Conservation (phyloP, 306 rosid species). For the Malus sylvestris region DNA sequence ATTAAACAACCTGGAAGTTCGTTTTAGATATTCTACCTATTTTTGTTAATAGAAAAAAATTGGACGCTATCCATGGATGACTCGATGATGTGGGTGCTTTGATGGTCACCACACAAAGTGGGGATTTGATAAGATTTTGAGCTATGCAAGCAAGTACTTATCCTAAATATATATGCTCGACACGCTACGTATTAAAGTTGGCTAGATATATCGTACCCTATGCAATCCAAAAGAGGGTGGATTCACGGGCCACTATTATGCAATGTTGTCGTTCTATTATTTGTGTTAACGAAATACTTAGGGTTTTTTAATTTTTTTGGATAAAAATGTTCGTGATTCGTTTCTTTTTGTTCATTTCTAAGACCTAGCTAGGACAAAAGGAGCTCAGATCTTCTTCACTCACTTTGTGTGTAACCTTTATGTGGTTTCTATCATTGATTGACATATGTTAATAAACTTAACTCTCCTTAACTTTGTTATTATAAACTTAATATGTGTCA, state of each 20-base stretch:
- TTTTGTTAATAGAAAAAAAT: background rate
- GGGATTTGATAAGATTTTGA: background rate
- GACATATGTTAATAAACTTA: no score
- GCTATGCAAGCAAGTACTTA: background rate
- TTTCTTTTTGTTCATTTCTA: background rate
- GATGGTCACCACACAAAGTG: conserved; percentile 1
- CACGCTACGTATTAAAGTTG: background rate
- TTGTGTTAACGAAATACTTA: background rate
- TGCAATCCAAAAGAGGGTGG: background rate
- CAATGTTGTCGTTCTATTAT: no score
- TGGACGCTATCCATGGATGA: background rate
- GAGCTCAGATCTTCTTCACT: no score
- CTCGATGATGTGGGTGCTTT: background rate
- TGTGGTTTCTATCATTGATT: no score
- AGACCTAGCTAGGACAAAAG: background rate
- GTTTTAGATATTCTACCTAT: background rate
- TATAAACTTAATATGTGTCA: no score
- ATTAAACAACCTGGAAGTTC: background rate
- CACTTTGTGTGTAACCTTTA: no score
- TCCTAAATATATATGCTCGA: background rate
- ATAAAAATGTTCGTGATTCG: background rate
- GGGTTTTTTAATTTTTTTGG: no score
- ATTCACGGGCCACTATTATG: background rate
- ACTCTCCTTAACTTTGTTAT: no score
- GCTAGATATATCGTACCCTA: background rate